Evolutionary conservation across 2,329 filamentous ascomycete species (phyloP).

Genomic region (Aspergillus flavus): DNA sequence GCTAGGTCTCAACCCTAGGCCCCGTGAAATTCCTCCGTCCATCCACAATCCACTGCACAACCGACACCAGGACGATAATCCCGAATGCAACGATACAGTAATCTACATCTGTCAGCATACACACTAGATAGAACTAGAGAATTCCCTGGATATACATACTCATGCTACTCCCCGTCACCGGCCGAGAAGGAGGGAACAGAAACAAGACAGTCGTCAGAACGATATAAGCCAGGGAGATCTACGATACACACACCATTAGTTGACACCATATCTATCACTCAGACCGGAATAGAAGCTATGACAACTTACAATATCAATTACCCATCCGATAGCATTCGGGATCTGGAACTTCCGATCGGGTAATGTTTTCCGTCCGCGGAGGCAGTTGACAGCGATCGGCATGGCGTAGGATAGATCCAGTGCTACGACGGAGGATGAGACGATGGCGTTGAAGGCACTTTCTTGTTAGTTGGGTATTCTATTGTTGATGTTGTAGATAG

Average conservation of each 20-base stretch:
- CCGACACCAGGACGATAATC: constrained; percentile 59
- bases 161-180: constrained; percentile 69
- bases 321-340: constrained; percentile 59
- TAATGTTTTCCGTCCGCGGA: constrained; percentile 66
- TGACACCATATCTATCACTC: background rate
- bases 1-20: constrained; percentile 39
- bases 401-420: constrained; percentile 74
- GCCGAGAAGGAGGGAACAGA: constrained; percentile 68
- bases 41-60: constrained; percentile 62
- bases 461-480: constrained; percentile 1
- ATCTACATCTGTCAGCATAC: constrained; percentile 22
- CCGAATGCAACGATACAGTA: constrained; percentile 56
- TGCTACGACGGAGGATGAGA: constrained; percentile 70
- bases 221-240: constrained; percentile 61
- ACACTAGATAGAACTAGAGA: background rate
- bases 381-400: constrained; percentile 68
- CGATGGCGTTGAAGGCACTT: constrained; percentile 71
- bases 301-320: constrained; percentile 54
- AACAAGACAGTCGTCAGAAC: constrained; percentile 72
- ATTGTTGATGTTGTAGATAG: fast-evolving
- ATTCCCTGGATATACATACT: constrained; percentile 45
- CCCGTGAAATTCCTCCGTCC: constrained; percentile 63
- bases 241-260: constrained; percentile 29
- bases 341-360: constrained; percentile 63
- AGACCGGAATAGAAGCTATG: background rate